These are phyloP conservation scores for Septoria petroselini DNA, from an alignment of 2,329 filamentous ascomycete genomes.

Conservation along the genomic window DNA sequence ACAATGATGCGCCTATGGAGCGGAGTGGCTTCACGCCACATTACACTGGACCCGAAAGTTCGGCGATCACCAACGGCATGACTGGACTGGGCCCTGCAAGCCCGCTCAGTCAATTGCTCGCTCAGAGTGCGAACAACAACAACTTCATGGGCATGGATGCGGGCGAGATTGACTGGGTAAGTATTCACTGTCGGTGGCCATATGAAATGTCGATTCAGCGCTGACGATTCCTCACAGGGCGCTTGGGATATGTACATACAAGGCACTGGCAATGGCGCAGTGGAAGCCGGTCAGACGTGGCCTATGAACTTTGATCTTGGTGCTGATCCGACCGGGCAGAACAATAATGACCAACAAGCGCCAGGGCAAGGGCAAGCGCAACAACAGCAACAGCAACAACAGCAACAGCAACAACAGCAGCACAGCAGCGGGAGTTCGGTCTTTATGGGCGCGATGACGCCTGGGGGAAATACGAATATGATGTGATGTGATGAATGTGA, in stretches of 20 bases:
- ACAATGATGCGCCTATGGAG: conserved; percentile 35
- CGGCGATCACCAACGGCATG: conserved; percentile 34
- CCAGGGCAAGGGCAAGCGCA: no score
- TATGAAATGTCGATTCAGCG: conserved; percentile 5
- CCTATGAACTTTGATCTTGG: conserved; percentile 41
- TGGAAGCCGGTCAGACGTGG: conserved; percentile 46
- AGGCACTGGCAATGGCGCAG: conserved; percentile 45
- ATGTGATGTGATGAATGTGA: conserved; percentile 7
- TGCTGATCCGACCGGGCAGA: conserved; percentile 35
- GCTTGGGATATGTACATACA: conserved; percentile 69
- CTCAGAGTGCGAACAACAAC: conserved; percentile 30
- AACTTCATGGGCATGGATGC: conserved; percentile 55
- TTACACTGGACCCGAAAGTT: conserved; percentile 37
- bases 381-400: conserved; percentile 24
- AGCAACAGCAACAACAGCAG: conserved; percentile 22
- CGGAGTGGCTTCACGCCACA: conserved; percentile 37
- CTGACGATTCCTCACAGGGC: conserved; percentile 46
- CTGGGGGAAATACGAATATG: conserved; percentile 14
- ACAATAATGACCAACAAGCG: no score
- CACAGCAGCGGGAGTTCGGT: conserved; percentile 9
- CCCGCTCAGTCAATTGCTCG: conserved; percentile 38
- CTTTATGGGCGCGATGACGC: conserved; percentile 8
- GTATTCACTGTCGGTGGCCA: conserved; percentile 29
- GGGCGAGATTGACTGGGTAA: conserved; percentile 54
- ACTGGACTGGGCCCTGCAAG: conserved; percentile 33